These are phyloP conservation scores for Fusarium aywerte DNA, from an alignment of 2,329 filamentous ascomycete species.

Conservation along the genomic window DNA sequence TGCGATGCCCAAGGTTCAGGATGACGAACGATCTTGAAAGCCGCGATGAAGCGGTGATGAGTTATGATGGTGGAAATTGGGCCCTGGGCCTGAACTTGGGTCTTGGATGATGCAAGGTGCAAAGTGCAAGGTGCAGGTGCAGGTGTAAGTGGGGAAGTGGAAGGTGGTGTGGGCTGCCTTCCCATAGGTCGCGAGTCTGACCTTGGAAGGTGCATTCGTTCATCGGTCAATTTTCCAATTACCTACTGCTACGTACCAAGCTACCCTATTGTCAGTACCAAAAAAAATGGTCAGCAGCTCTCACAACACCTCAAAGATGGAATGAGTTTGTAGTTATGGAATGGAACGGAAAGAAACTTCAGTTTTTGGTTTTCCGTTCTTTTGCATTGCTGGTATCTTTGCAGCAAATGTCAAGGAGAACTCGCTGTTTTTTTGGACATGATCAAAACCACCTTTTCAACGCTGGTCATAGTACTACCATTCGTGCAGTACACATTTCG, in stretches of 20 bases:
- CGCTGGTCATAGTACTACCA: background rate
- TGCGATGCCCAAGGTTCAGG: background rate
- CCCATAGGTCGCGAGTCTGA: slow-evolving; percentile 16
- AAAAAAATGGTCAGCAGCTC: background rate
- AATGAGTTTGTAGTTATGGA: background rate
- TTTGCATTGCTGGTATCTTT: background rate
- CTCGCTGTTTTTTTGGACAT: background rate
- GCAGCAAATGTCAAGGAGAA: background rate
- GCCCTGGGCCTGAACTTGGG: slow-evolving; percentile 1
- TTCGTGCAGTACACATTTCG: background rate
- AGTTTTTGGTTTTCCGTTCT: too few species aligned
- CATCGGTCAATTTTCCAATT: background rate
- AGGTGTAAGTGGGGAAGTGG: slow-evolving; percentile 32
- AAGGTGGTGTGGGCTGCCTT: slow-evolving; percentile 33
- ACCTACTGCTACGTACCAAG: background rate
- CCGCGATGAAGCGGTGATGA: slow-evolving; percentile 19
- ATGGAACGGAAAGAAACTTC: background rate
- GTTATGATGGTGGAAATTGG: slow-evolving; percentile 23
- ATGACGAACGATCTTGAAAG: slow-evolving; percentile 7
- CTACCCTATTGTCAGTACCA: slow-evolving; percentile 7
- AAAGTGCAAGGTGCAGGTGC: slow-evolving; percentile 37
- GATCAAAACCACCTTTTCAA: background rate
- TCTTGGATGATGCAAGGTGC: slow-evolving; percentile 36
- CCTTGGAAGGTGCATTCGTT: slow-evolving; percentile 14
- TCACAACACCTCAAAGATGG: background rate